These are phyloP conservation scores for Lepidium africanum DNA, from an alignment of 345 rosid species.

Conservation along the genomic window DNA sequence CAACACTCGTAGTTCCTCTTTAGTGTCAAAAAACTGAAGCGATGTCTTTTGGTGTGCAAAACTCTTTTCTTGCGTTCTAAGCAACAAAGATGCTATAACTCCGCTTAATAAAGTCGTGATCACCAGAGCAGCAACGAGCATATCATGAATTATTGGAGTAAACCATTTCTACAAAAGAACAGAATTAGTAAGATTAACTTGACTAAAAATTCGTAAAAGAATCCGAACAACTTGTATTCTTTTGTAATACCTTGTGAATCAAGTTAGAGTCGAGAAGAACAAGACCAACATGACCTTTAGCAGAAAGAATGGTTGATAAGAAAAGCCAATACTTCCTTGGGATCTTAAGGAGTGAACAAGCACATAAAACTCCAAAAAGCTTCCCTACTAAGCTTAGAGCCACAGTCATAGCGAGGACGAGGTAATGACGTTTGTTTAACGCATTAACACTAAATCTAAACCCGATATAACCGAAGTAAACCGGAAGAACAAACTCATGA, in stretches of 20 bases:
- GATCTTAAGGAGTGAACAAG: slow-evolving; percentile 43
- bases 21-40: slow-evolving; percentile 41
- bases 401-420: slow-evolving; percentile 31
- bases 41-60: slow-evolving; percentile 36
- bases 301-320: slow-evolving; percentile 45
- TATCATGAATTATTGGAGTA: slow-evolving; percentile 22
- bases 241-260: slow-evolving; percentile 7
- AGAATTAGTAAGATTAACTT: not conserved
- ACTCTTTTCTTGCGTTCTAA: slow-evolving; percentile 34
- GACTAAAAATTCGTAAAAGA: not conserved
- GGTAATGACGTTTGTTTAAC: slow-evolving; percentile 5
- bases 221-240: not conserved
- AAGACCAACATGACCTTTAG: slow-evolving; percentile 70
- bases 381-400: slow-evolving; percentile 41
- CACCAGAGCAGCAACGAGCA: slow-evolving; percentile 32
- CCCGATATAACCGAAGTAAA: slow-evolving; percentile 74
- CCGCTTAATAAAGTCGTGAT: slow-evolving; percentile 56
- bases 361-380: slow-evolving; percentile 49
- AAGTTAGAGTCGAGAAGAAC: slow-evolving; percentile 29
- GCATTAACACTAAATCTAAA: slow-evolving; percentile 44
- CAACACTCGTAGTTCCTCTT: slow-evolving; percentile 55
- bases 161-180: slow-evolving; percentile 31
- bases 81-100: slow-evolving; percentile 32
- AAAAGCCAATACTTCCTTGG: slow-evolving; percentile 49
- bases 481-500: slow-evolving; percentile 68